phyloP scores from a whole-genome alignment of 208 protist species.

The Leishmania arabica region DNA sequence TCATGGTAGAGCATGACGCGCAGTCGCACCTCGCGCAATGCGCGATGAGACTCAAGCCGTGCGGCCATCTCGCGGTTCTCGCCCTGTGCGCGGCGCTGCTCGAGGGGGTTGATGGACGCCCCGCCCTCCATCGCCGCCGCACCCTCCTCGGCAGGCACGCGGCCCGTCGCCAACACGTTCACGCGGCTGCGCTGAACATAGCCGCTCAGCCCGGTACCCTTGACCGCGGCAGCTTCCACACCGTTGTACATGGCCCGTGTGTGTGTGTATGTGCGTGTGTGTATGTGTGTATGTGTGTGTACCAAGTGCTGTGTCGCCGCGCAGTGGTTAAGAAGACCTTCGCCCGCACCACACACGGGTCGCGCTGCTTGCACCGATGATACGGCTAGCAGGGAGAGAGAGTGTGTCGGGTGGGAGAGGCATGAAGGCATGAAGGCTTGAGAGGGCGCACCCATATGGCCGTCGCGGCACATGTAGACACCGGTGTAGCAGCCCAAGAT shows the following conservation, averaged over 20 bases:
- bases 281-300: not conserved
- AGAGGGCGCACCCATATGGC: not conserved
- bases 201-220: conserved; percentile 84
- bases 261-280: not conserved
- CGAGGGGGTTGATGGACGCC: conserved; percentile 67
- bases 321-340: not conserved
- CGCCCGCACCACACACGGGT: not conserved
- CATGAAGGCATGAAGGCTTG: not conserved
- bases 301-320: not conserved
- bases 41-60: conserved; percentile 58
- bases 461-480: not conserved
- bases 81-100: conserved; percentile 52
- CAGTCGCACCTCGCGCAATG: conserved; percentile 58
- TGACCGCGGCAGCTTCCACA: conserved; percentile 60
- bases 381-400: not conserved
- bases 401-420: not conserved
- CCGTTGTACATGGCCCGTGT: conserved; percentile 76
- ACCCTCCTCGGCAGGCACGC: conserved; percentile 35
- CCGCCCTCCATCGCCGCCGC: conserved; percentile 25
- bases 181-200: conserved; percentile 83
- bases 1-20: conserved; percentile 72
- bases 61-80: conserved; percentile 72
- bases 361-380: not conserved
- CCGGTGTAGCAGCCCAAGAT: not conserved
- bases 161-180: conserved; percentile 27